Evolutionary conservation across 163 green algal species (phyloP).

Genomic region (Trebouxia gelatinosa): DNA sequence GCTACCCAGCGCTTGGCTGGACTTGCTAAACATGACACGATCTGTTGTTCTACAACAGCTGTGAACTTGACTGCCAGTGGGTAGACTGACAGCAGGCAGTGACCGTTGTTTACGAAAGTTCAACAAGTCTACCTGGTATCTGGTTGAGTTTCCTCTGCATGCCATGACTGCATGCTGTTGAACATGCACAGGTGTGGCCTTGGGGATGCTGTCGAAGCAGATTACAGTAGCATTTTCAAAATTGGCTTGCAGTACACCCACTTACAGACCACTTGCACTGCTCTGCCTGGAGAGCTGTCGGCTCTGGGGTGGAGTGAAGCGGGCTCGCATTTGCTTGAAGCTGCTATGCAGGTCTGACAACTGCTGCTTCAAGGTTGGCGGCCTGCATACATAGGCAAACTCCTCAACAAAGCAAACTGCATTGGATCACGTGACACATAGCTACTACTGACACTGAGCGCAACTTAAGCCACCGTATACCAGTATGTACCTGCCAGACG

Average conservation of each 20-base stretch:
- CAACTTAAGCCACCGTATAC: too few species aligned
- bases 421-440: too few species aligned
- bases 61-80: too few species aligned
- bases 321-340: conserved; percentile 24
- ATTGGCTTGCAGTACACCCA: neutral
- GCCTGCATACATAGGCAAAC: too few species aligned
- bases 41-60: too few species aligned
- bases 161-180: neutral
- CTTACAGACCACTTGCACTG: neutral
- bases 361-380: conserved; percentile 25
- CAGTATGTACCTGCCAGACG: too few species aligned
- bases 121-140: neutral
- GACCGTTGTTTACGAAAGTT: neutral
- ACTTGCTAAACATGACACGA: too few species aligned
- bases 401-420: too few species aligned
- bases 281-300: conserved; percentile 2
- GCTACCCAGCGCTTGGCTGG: too few species aligned
- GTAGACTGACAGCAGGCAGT: neutral
- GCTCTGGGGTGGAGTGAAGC: neutral
- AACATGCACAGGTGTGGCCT: neutral
- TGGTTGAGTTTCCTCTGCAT: neutral
- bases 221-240: neutral
- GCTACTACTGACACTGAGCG: too few species aligned
- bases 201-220: neutral
- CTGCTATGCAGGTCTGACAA: conserved; percentile 25